Conservation (phyloP, 2,329 filamentous ascomycete genomes). For the Beauveria sp. region DNA sequence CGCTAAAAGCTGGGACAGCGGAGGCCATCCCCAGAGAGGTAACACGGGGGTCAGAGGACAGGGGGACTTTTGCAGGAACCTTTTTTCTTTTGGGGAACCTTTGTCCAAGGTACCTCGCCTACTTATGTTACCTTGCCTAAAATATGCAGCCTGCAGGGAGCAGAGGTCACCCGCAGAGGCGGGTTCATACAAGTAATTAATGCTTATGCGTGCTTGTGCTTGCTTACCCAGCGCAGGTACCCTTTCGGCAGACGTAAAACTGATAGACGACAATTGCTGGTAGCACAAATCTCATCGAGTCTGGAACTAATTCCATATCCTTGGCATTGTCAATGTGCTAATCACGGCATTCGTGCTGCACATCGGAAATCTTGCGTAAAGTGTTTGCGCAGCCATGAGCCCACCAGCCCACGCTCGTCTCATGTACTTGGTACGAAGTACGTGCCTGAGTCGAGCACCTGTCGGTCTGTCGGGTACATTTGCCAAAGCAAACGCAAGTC, state of each 20-base stretch:
- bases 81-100: not conserved
- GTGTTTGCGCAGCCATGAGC: not conserved
- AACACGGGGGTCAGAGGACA: not conserved
- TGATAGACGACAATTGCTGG: not conserved
- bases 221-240: not conserved
- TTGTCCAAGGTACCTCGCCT: not conserved
- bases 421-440: not conserved
- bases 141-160: not conserved
- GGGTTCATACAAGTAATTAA: not conserved
- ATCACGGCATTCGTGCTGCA: not conserved
- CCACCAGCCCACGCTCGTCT: not conserved
- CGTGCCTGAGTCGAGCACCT: not conserved
- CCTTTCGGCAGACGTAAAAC: not conserved
- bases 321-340: not conserved
- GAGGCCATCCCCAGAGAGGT: not conserved
- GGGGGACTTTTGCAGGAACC: constrained; percentile 1
- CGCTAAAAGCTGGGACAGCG: not conserved
- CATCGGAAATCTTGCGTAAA: not conserved
- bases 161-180: no score
- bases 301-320: not conserved
- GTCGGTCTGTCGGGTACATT: constrained; percentile 5
- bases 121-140: not conserved
- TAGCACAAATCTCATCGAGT: not conserved
- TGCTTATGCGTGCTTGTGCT: not conserved
- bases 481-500: not conserved